Evolutionary conservation across 495 filamentous ascomycete genomes (phyloP).

Genomic region (Cladorrhinum samala): DNA sequence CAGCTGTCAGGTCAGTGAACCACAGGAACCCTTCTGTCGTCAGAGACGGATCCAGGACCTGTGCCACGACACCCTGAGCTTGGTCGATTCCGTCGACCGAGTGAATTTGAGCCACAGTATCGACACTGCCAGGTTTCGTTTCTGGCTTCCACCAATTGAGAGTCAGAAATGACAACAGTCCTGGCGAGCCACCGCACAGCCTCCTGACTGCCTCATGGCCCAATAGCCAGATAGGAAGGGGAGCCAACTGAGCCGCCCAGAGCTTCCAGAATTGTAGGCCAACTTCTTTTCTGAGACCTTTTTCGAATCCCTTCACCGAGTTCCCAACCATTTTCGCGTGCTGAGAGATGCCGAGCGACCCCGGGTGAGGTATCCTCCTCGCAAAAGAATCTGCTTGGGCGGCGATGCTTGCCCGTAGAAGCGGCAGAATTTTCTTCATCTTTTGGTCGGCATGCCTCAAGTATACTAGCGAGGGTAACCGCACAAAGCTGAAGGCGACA

Average conservation of each 20-base stretch:
- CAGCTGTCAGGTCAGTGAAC: conserved; percentile 67
- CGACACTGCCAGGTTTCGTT: too few species aligned
- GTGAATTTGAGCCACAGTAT: not conserved
- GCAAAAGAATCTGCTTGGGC: too few species aligned
- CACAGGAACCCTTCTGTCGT: conserved; percentile 73
- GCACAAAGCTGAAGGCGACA: conserved; percentile 53
- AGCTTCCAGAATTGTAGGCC: conserved; percentile 45
- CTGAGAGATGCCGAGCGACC: too few species aligned
- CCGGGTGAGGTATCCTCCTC: too few species aligned
- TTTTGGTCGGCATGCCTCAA: conserved; percentile 36
- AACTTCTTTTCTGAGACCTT: too few species aligned
- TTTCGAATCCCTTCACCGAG: too few species aligned
- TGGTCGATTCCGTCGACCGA: too few species aligned
- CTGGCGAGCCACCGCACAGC: conserved; percentile 53
- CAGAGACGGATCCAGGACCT: conserved; percentile 9
- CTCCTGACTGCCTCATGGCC: conserved; percentile 61
- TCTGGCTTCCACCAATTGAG: not conserved
- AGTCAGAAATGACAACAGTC: conserved; percentile 45
- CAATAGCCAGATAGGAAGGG: conserved; percentile 63
- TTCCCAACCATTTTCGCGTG: too few species aligned
- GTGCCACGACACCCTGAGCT: not conserved
- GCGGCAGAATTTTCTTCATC: conserved; percentile 43
- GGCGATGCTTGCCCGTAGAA: too few species aligned
- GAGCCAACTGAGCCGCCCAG: conserved; percentile 32
- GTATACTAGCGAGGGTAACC: conserved; percentile 55